A percentile compares a stretch with the other conserved stretches of the same genome.
Conservation (phyloP, 208 protist genomes). For the Leishmania arabica region DNA sequence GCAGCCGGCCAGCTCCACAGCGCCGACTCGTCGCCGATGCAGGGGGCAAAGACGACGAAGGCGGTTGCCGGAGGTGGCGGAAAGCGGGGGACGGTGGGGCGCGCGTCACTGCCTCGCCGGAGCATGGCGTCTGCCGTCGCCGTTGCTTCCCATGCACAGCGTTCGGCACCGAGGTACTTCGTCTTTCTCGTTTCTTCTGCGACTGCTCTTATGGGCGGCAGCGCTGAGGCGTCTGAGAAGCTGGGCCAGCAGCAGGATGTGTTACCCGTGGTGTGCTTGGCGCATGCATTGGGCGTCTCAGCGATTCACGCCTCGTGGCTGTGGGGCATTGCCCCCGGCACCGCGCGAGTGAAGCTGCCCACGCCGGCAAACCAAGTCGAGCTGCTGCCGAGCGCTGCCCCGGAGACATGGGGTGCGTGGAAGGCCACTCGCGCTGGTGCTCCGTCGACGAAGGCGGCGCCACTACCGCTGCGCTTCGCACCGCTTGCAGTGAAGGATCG, state of each 20-base stretch:
- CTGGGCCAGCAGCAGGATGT: neutral
- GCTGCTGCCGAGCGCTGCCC: neutral
- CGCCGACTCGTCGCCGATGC: neutral
- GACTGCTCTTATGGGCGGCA: neutral
- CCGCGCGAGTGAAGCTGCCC: slow-evolving; percentile 17
- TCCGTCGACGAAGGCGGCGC: neutral
- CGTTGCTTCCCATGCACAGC: neutral
- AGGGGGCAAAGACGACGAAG: neutral
- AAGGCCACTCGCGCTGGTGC: neutral
- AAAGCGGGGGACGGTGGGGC: slow-evolving; percentile 15
- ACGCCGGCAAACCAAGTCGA: slow-evolving; percentile 11
- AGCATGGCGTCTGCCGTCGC: neutral
- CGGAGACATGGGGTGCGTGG: neutral
- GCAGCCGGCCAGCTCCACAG: neutral
- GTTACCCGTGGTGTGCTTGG: slow-evolving; percentile 32
- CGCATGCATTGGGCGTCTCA: slow-evolving; percentile 57
- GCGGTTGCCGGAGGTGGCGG: neutral
- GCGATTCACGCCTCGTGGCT: slow-evolving; percentile 48
- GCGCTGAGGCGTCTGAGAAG: neutral
- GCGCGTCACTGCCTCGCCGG: slow-evolving; percentile 17
- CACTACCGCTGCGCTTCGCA: slow-evolving; percentile 15
- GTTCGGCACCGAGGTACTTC: slow-evolving; percentile 5
- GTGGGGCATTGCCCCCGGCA: slow-evolving; percentile 26
- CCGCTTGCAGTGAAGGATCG: slow-evolving; percentile 14
- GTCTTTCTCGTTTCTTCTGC: slow-evolving; percentile 22